Conservation (phyloP, 1,284 basidiomycete genomes). For the Athelia sp. region DNA sequence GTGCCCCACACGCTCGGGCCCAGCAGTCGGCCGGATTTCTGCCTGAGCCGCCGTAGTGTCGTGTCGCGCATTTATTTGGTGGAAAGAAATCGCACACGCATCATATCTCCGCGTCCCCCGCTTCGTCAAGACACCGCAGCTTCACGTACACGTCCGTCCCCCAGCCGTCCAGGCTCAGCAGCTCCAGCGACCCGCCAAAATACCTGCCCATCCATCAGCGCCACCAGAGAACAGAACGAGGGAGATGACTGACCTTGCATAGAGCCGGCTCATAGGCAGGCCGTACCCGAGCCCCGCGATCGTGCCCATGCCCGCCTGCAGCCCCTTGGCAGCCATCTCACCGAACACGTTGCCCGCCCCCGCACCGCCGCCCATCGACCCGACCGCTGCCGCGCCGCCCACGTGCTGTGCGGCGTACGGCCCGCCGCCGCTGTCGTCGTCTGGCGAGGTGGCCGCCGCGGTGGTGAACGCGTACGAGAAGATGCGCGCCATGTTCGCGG, state of each 20-base stretch:
- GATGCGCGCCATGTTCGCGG: conserved; percentile 69
- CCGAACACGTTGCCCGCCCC: conserved; percentile 60
- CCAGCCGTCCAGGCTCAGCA: conserved; percentile 78
- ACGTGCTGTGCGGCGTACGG: conserved; percentile 72
- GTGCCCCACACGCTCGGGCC: too few relatives aligned
- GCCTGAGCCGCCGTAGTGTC: too few relatives aligned
- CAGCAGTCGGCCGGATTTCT: too few relatives aligned
- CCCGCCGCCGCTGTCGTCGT: conserved; percentile 49
- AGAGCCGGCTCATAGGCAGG: conserved; percentile 80
- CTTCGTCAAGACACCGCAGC: conserved; percentile 44
- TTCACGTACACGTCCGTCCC: conserved; percentile 64
- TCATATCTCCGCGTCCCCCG: too few relatives aligned
- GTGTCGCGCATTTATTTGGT: too few relatives aligned
- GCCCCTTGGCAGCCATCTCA: conserved; percentile 70
- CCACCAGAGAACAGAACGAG: too few relatives aligned
- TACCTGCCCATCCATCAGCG: too few relatives aligned
- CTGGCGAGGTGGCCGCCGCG: conserved; percentile 35
- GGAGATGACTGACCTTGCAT: conserved; percentile 48
- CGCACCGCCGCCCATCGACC: conserved; percentile 37
- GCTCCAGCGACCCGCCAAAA: conserved; percentile 74
- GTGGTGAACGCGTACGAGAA: conserved; percentile 93
- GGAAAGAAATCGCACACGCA: too few relatives aligned
- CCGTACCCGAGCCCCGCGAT: conserved; percentile 73
- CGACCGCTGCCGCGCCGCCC: conserved; percentile 63
- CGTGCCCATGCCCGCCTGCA: conserved; percentile 66